These are phyloP conservation scores for Closterium sp. DNA, from an alignment of 139 green algal species.

Conservation along the genomic window DNA sequence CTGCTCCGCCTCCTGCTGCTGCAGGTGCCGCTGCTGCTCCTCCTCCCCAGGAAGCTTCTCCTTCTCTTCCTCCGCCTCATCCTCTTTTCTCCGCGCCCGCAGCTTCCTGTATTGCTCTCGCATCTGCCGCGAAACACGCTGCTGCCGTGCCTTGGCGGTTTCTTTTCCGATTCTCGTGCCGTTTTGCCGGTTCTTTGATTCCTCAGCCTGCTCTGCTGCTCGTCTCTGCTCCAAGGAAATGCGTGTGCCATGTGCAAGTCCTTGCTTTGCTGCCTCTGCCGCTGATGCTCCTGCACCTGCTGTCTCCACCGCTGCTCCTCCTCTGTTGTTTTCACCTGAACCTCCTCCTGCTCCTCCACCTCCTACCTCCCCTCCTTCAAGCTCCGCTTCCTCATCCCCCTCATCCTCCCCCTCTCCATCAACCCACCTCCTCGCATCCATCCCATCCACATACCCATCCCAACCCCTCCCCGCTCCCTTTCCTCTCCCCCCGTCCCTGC, in stretches of 20 bases:
- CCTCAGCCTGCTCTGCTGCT: neutral
- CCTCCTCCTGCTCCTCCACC: neutral
- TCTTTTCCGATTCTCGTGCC: neutral
- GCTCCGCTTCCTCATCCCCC: neutral
- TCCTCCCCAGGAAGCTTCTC: neutral
- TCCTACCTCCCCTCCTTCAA: neutral
- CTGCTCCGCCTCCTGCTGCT: conserved; percentile 9
- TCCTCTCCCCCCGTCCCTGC: neutral
- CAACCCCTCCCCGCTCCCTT: neutral
- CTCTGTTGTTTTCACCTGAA: neutral
- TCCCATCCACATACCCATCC: neutral
- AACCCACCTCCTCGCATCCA: neutral
- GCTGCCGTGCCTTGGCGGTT: neutral
- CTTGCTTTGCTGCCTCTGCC: neutral
- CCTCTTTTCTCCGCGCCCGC: neutral
- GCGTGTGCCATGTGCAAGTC: neutral
- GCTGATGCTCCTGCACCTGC: neutral
- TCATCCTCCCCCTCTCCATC: neutral
- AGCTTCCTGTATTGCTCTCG: neutral
- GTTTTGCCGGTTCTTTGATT: neutral
- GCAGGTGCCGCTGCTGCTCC: conserved; percentile 3
- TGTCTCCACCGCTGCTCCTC: conserved; percentile 22
- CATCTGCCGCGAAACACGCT: neutral
- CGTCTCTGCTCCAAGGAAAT: neutral
- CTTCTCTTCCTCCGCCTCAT: neutral